A percentile compares a stretch with the other conserved stretches of the same genome.
Evolutionary conservation across 768 basidiomycete genomes (phyloP).

Genomic region (Gloeophyllum trabeum): DNA sequence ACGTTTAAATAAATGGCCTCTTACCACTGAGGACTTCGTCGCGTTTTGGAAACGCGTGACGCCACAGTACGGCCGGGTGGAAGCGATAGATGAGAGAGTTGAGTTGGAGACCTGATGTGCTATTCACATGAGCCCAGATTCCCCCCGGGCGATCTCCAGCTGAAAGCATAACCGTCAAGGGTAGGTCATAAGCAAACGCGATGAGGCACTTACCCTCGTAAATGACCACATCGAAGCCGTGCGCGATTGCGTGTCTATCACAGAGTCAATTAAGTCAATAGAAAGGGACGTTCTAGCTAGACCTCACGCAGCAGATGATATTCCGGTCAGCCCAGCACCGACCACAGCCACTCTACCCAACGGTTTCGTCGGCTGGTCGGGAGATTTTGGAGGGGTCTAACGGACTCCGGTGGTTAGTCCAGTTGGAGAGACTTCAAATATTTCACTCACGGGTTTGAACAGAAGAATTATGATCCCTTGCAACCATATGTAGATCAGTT

Average conservation of each 20-base stretch:
- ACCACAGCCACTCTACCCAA: slow-evolving; percentile 36
- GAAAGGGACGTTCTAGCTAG: background rate
- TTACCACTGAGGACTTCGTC: slow-evolving; percentile 37
- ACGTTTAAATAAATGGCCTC: background rate
- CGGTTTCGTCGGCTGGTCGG: slow-evolving; percentile 17
- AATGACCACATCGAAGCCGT: slow-evolving; percentile 41
- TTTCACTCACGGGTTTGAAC: slow-evolving; percentile 25
- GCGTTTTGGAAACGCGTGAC: slow-evolving; percentile 29
- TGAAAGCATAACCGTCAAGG: background rate
- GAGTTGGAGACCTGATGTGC: slow-evolving; percentile 37
- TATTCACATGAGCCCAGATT: slow-evolving; percentile 40
- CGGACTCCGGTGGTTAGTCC: background rate
- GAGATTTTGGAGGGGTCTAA: slow-evolving; percentile 9
- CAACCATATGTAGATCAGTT: slow-evolving; percentile 19
- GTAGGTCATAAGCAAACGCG: background rate
- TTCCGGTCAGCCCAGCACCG: slow-evolving; percentile 38
- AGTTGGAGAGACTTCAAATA: background rate
- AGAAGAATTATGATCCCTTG: slow-evolving; percentile 25
- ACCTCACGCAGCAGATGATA: slow-evolving; percentile 37
- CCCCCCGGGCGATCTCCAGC: slow-evolving; percentile 27
- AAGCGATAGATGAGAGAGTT: slow-evolving; percentile 41
- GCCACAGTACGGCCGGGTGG: slow-evolving; percentile 34
- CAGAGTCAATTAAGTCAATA: background rate
- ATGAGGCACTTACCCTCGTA: slow-evolving; percentile 23
- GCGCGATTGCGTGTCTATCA: slow-evolving; percentile 29